These are phyloP conservation scores for Linum lewisii DNA, from an alignment of 345 rosid species.

Conservation along the genomic window DNA sequence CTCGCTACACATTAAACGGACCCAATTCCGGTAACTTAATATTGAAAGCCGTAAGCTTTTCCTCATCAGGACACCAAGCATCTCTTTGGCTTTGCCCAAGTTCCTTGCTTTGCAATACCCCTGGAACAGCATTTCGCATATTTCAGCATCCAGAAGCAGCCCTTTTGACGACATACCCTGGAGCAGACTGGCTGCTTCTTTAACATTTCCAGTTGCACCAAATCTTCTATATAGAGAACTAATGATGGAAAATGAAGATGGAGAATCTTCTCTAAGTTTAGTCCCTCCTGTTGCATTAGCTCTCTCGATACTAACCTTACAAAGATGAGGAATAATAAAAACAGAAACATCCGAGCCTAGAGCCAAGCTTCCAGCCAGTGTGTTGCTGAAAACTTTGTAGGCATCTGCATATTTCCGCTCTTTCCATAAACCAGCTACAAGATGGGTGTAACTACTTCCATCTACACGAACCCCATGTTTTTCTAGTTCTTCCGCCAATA, in stretches of 20 bases:
- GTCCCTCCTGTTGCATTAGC: conserved; percentile 30
- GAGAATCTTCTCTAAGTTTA: conserved; percentile 21
- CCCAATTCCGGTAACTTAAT: conserved; percentile 37
- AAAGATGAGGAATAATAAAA: conserved; percentile 44
- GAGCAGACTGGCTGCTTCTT: conserved; percentile 37
- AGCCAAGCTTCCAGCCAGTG: conserved; percentile 27
- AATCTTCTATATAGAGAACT: conserved; percentile 43
- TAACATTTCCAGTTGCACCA: conserved; percentile 37
- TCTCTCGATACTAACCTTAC: conserved; percentile 26
- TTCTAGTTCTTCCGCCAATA: conserved; percentile 37
- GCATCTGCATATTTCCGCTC: conserved; percentile 37
- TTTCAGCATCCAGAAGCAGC: conserved; percentile 21
- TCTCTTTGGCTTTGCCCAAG: conserved; percentile 32
- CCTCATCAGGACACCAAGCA: conserved; percentile 39
- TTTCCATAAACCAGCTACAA: conserved; percentile 41
- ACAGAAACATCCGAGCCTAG: conserved; percentile 30
- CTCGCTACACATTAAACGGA: conserved; percentile 39
- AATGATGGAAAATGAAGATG: conserved; percentile 21
- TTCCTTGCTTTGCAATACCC: conserved; percentile 38
- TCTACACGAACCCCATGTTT: conserved; percentile 36
- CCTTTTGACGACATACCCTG: conserved; percentile 31
- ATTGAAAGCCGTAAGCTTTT: conserved; percentile 33
- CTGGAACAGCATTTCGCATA: conserved; percentile 31
- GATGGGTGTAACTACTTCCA: conserved; percentile 29
- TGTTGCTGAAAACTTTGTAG: conserved; percentile 27